phyloP scores from a whole-genome alignment of 768 basidiomycete genomes.

The Tylopilus plumbeoviolaceoides region DNA sequence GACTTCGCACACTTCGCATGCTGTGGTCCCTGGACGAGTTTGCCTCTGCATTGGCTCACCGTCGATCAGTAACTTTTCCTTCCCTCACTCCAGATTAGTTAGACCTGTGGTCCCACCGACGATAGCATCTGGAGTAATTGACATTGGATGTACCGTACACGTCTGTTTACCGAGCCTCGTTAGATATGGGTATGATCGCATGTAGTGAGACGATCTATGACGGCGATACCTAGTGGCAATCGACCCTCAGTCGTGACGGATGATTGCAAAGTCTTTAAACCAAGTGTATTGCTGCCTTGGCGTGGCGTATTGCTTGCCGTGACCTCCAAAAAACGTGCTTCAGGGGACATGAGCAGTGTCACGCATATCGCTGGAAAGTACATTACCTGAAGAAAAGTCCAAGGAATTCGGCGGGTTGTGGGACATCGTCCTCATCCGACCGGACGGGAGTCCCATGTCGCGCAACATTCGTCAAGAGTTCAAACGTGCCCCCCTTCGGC shows the following conservation, averaged over 20 bases:
- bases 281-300: slow-evolving; percentile 72
- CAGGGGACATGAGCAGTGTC: not conserved
- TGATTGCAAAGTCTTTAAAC: slow-evolving; percentile 67
- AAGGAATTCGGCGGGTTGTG: not conserved
- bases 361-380: not conserved
- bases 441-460: not conserved
- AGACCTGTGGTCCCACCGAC: too few species aligned
- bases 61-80: too few species aligned
- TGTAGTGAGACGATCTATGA: too few species aligned
- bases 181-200: too few species aligned
- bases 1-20: too few species aligned
- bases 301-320: slow-evolving; percentile 29
- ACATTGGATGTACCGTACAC: too few species aligned
- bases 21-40: too few species aligned
- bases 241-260: slow-evolving; percentile 15
- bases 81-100: too few species aligned
- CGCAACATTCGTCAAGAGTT: not conserved
- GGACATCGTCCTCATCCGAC: not conserved
- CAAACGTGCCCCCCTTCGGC: not conserved
- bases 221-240: too few species aligned
- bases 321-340: slow-evolving; percentile 68
- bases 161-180: too few species aligned
- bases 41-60: too few species aligned
- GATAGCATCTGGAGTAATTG: too few species aligned
- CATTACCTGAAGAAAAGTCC: slow-evolving; percentile 75